A percentile compares a stretch with the other conserved stretches of the same genome.
Conservation (phyloP, 2,329 filamentous ascomycete genomes). For the Ophiognomonia clavigignenti-juglandacearum region DNA sequence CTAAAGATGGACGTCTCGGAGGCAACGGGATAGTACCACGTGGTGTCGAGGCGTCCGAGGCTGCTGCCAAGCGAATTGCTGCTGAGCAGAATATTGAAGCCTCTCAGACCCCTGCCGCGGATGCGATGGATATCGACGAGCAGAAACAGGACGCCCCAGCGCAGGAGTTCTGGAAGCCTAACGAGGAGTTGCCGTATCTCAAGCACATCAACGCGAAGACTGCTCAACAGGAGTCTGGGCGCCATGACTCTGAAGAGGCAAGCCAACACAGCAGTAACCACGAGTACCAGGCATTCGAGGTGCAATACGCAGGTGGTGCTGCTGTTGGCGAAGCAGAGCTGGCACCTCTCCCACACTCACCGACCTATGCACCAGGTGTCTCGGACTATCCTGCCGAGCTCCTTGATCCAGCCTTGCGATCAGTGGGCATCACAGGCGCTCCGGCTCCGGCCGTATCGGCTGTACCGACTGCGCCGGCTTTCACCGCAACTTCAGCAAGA, state of each 20-base stretch:
- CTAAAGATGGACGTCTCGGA: conserved; percentile 3
- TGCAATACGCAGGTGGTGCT: neutral
- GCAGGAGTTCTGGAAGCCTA: neutral
- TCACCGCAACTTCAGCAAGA: neutral
- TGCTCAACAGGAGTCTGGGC: neutral
- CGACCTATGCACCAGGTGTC: neutral
- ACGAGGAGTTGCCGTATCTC: conserved; percentile 14
- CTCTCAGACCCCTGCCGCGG: neutral
- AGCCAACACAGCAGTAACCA: neutral
- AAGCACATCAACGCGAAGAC: conserved; percentile 6
- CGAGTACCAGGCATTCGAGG: neutral
- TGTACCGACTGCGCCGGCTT: neutral
- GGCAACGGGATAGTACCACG: conserved; percentile 5
- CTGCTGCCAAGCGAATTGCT: conserved; percentile 9
- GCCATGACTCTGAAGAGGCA: neutral
- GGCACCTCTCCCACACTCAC: neutral
- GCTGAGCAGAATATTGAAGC: neutral
- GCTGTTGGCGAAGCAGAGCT: too few relatives aligned
- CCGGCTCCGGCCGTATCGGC: too few relatives aligned
- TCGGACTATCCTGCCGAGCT: conserved; percentile 10
- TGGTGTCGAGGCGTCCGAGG: conserved; percentile 11
- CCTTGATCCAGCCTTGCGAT: neutral
- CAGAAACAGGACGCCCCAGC: neutral
- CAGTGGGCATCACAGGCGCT: too few relatives aligned
- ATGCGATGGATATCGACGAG: neutral